Evolutionary conservation across 345 rosid genomes (phyloP).

Genomic region (Pistacia integerrima): DNA sequence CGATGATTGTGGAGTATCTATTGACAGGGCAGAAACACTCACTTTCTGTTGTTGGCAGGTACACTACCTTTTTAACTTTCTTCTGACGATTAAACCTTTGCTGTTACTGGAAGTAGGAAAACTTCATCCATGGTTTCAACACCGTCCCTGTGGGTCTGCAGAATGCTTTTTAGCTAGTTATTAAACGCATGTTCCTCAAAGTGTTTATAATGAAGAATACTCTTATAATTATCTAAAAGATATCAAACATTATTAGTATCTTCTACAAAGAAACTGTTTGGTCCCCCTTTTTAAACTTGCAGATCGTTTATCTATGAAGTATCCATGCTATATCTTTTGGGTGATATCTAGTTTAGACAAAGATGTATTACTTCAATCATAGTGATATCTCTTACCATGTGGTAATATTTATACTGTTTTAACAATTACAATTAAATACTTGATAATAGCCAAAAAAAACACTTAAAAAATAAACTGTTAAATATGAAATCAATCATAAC

Average conservation of each 20-base stretch:
- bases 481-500: background rate
- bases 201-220: constrained; percentile 3
- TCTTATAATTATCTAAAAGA: background rate
- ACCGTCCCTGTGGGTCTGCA: background rate
- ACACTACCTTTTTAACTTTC: constrained; percentile 18
- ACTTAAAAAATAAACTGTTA: background rate
- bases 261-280: background rate
- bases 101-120: background rate
- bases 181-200: background rate
- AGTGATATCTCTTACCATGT: background rate
- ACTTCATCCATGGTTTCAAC: background rate
- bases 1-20: constrained; percentile 66
- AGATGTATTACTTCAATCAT: background rate
- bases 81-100: background rate
- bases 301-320: background rate
- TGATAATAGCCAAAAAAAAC: background rate
- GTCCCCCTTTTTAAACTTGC: background rate
- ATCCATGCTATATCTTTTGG: background rate
- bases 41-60: constrained; percentile 58
- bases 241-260: background rate
- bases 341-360: background rate
- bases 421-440: background rate
- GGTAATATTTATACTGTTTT: background rate
- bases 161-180: constrained; percentile 3
- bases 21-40: constrained; percentile 59